These are phyloP conservation scores for Athelia sp. DNA, from an alignment of 1,284 basidiomycete species.

Conservation along the genomic window DNA sequence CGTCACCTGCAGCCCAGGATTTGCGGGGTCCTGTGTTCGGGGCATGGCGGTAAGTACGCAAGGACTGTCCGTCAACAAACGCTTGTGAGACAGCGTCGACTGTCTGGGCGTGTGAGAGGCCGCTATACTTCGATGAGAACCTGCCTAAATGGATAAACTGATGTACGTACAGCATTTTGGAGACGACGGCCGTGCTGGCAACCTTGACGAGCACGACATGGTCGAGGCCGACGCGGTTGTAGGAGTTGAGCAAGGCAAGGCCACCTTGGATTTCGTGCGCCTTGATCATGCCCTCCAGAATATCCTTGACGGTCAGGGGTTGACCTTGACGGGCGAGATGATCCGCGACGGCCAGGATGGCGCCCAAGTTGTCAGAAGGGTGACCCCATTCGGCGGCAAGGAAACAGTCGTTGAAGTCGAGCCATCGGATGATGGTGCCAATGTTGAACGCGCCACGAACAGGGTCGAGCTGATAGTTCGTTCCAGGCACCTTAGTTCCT, in stretches of 20 bases:
- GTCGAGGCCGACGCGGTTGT: slow-evolving; percentile 87
- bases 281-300: slow-evolving; percentile 87
- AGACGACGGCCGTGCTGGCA: slow-evolving; percentile 87
- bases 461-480: slow-evolving; percentile 89
- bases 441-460: slow-evolving; percentile 95
- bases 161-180: slow-evolving; percentile 63
- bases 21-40: slow-evolving; percentile 94
- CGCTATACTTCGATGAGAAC: slow-evolving; percentile 35
- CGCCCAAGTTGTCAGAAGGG: slow-evolving; percentile 93
- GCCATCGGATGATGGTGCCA: slow-evolving; percentile 89
- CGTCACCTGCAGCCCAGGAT: slow-evolving; percentile 94
- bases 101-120: slow-evolving; percentile 84
- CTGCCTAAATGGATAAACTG: background rate
- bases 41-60: slow-evolving; percentile 92
- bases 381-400: slow-evolving; percentile 93
- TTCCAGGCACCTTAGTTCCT: slow-evolving; percentile 87
- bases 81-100: slow-evolving; percentile 91
- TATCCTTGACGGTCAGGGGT: slow-evolving; percentile 67
- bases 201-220: slow-evolving; percentile 93
- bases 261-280: slow-evolving; percentile 90
- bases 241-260: slow-evolving; percentile 85
- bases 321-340: slow-evolving; percentile 76
- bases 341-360: slow-evolving; percentile 88
- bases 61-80: slow-evolving; percentile 90
- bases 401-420: slow-evolving; percentile 91